Base-by-base conservation (phyloP, 164 flowering plant species). In the Vitis rotundifolia region DNA sequence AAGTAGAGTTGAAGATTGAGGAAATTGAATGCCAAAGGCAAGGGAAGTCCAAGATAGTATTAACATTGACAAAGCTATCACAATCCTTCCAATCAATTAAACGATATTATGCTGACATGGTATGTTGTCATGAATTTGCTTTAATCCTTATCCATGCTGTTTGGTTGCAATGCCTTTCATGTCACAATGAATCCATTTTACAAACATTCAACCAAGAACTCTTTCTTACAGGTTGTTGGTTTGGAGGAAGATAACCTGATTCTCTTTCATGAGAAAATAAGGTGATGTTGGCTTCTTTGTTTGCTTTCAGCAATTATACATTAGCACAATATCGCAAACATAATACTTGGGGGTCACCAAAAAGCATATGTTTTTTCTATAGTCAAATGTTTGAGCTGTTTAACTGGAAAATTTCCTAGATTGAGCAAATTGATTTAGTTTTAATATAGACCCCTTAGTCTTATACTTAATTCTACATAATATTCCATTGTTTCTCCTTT, bases 91-190 rank as follows among this genome's bases (percentile, higher is more conserved):
- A 81, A 74, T 80, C 87, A 70, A 64, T 73, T 48, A 92, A 88
- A 79, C 81, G 85, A 9, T 94, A 88, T 74, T 93, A 78, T 83
- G 97, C 97, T 78, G 97, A 93, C 72, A 86, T 96, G 97, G 98
- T 93, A 78, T 60, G 79, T 77, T 50, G 14, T 71, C 61, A n/a
- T 31, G 48, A 66, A 60, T 59, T 15, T 26, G 10, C 61, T 57
- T 3, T 16, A 0, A 9, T 2, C 11, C 31, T 66, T 59, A 18
- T 5, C 14, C 31, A 4, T 16, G 31, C 3, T 14, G 61, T 28
- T 49, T 26, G 5, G 48, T 31, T 13, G 15, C 14, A 49, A 49
- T 13, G 28, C n/a, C 2, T 31, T 29, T 15, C 8, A 28, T 29
- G 52, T 65, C 29, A 31, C 26, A 63, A 44, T 5, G 19, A 11